Percentiles rank a stretch among this genome's conserved stretches.
Evolutionary conservation across 2,329 filamentous ascomycete genomes (phyloP).

Genomic region (Penicillium psychrosexuale): DNA sequence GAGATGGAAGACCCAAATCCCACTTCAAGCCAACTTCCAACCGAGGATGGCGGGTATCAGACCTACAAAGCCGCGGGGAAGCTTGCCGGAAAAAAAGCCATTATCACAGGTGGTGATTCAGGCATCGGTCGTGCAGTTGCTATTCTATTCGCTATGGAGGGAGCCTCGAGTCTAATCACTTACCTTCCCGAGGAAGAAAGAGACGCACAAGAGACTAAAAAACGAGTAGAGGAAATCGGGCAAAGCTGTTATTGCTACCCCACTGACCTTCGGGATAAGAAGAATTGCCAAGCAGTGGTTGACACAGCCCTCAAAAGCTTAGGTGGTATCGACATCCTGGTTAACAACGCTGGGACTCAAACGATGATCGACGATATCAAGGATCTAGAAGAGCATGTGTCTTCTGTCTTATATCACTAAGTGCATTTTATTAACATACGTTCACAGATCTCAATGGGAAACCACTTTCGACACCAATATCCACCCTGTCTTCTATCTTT

Average conservation of each 20-base stretch:
- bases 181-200: constrained; percentile 73
- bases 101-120: constrained; percentile 81
- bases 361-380: constrained; percentile 70
- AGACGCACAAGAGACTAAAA: constrained; percentile 73
- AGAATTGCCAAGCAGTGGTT: constrained; percentile 68
- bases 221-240: constrained; percentile 64
- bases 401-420: no score
- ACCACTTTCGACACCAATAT: constrained; percentile 81
- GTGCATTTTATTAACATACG: not conserved
- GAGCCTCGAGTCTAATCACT: constrained; percentile 68
- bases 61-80: constrained; percentile 74
- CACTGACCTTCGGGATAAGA: constrained; percentile 61
- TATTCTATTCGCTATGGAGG: constrained; percentile 77
- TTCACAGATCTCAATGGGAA: constrained; percentile 71
- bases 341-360: constrained; percentile 70
- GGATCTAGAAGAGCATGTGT: constrained; percentile 39
- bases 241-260: constrained; percentile 62
- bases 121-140: constrained; percentile 75
- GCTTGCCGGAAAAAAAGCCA: constrained; percentile 68
- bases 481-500: constrained; percentile 74
- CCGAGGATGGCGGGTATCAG: constrained; percentile 63
- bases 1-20: constrained; percentile 58
- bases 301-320: constrained; percentile 64
- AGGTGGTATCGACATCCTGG: constrained; percentile 65
- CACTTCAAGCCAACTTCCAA: constrained; percentile 63